Conservation (phyloP, 2,329 filamentous ascomycete genomes). For the Endoconidiophora polonica region DNA sequence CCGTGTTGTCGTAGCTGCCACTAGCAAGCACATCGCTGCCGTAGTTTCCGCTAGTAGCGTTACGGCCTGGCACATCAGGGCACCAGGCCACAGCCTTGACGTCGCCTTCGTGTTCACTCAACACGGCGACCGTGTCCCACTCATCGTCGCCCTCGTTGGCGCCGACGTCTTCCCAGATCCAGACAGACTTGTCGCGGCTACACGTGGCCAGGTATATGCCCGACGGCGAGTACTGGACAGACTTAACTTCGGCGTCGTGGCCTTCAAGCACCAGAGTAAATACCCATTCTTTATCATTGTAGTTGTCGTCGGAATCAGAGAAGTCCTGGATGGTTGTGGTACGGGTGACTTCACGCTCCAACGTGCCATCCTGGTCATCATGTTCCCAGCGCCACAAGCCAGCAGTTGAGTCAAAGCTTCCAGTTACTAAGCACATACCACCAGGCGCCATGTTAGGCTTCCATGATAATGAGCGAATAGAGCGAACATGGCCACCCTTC, state of each 20-base stretch:
- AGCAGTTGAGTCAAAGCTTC: conserved; percentile 84
- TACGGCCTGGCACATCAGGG: conserved; percentile 42
- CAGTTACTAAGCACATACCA: conserved; percentile 70
- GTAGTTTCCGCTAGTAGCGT: conserved; percentile 27
- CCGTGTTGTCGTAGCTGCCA: conserved; percentile 86
- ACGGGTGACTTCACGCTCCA: conserved; percentile 14
- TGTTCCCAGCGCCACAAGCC: conserved; percentile 59
- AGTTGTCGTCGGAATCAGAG: conserved; percentile 27
- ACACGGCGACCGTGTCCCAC: conserved; percentile 88
- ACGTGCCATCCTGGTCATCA: conserved; percentile 11
- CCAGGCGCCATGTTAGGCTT: conserved; percentile 50
- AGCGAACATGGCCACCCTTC: conserved; percentile 77
- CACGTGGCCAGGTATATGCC: conserved; percentile 77
- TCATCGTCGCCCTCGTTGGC: conserved; percentile 66
- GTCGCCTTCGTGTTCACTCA: conserved; percentile 88
- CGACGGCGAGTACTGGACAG: conserved; percentile 54
- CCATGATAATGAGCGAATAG: conserved; percentile 75
- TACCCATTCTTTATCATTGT: conserved; percentile 71
- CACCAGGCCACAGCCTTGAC: conserved; percentile 93
- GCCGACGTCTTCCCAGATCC: conserved; percentile 93
- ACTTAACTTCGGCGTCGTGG: conserved; percentile 86
- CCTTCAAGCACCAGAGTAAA: conserved; percentile 86
- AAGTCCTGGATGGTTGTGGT: conserved; percentile 16
- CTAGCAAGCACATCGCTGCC: conserved; percentile 63
- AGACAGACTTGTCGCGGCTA: conserved; percentile 81